These are phyloP conservation scores for Hypomyces rosellus DNA, from an alignment of 2,329 filamentous ascomycete genomes.

Conservation along the genomic window DNA sequence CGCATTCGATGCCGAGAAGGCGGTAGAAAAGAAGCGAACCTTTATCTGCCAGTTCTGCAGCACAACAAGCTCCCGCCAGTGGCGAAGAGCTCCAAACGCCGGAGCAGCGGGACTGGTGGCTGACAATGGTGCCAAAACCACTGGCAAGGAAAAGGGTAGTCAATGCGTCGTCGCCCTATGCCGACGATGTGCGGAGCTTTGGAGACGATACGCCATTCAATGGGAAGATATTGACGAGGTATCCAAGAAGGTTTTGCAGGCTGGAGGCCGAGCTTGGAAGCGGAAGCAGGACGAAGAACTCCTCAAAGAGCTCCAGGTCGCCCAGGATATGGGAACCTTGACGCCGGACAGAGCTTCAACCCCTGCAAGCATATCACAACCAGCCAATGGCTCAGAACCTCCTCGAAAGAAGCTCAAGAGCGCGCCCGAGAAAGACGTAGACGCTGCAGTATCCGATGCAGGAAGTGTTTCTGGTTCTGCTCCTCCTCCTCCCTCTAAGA, in stretches of 20 bases:
- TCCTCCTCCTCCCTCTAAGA: conserved; percentile 38
- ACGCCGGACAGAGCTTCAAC: conserved; percentile 38
- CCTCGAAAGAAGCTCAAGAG: conserved; percentile 61
- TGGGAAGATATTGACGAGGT: conserved; percentile 94
- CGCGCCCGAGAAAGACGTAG: conserved; percentile 44
- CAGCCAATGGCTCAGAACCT: conserved; percentile 39
- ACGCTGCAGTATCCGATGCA: conserved; percentile 40
- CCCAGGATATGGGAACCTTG: conserved; percentile 50
- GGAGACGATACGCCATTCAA: conserved; percentile 92
- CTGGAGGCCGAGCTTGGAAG: conserved; percentile 78
- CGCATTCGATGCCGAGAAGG: conserved; percentile 88
- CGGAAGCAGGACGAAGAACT: conserved; percentile 88
- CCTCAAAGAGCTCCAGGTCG: conserved; percentile 62
- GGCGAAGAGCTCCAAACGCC: conserved; percentile 80
- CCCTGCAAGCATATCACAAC: conserved; percentile 22
- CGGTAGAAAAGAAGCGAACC: conserved; percentile 65
- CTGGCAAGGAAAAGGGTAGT: conserved; percentile 69
- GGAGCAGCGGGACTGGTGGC: conserved; percentile 61
- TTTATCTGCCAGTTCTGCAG: conserved; percentile 95
- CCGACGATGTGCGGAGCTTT: conserved; percentile 82
- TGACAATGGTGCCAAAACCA: conserved; percentile 49
- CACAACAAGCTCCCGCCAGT: conserved; percentile 74
- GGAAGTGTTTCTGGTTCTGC: conserved; percentile 33
- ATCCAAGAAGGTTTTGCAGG: conserved; percentile 74
- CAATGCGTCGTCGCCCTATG: conserved; percentile 79